Base-by-base conservation (phyloP, 345 rosid genomes). In the Hypericum perforatum region DNA sequence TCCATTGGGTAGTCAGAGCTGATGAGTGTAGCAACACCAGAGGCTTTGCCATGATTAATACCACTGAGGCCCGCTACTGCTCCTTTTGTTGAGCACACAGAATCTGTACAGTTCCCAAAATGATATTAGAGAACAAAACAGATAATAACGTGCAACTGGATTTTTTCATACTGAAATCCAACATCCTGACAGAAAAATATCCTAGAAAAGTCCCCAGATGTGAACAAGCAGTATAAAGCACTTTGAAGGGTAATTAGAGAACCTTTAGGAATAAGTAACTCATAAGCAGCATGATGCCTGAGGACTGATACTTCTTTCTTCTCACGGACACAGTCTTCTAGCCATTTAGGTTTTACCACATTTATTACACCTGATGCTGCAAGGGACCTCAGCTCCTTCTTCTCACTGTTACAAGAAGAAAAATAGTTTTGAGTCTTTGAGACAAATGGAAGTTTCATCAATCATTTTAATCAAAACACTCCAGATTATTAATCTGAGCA, bases 241-340 rank as follows among this genome's bases (percentile, higher is more conserved):
- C 40, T 58, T 65, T 46, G 46, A 11, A 65, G 53, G 58, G 53
- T 16, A 60, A 43, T 54, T 53, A 45, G 41, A 71, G 75, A 70
- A 87, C 98, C 95, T 85, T 80, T 85, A 32, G 95, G 95, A 68
- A 77, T 76, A 60, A 88, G 82, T 57, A 88, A 63, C 63, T 80
- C 80, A 66, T 71, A 57, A 16, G 96, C 98, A 60, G 74, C 43
- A 76, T 92, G 94, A 66, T 69, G 71, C 42, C 45, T 68, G 36
- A 60, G 67, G 63, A 88, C 74, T 66, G 80, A 81, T n/a, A 85
- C 45, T 77, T 88, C 95, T 72, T 71, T 85, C 79, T 69, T 80
- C 73, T 75, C 78, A 53, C 71, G 73, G 64, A 73, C 74, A 73
- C 98, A 88, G 58, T 88, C 98, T 76, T 88, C 89, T 68, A 92